These are phyloP conservation scores for Posidonia oceanica DNA, from an alignment of 116 monocot genomes.

Conservation along the genomic window DNA sequence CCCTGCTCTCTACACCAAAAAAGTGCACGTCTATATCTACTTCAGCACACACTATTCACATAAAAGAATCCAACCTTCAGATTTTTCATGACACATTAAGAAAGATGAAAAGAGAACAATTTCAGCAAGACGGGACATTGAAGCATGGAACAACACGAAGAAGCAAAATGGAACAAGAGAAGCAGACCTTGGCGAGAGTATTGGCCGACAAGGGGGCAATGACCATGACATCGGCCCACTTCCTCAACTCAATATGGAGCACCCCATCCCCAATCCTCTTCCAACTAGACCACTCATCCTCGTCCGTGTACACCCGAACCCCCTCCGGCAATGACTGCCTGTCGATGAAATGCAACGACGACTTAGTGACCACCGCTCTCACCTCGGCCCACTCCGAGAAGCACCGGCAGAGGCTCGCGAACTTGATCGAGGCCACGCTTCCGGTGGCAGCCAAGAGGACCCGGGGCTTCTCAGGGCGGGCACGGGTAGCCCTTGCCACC, in stretches of 20 bases:
- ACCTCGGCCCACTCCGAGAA: slow-evolving; percentile 87
- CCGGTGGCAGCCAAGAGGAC: slow-evolving; percentile 67
- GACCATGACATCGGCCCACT: slow-evolving; percentile 87
- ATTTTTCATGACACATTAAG: too few relatives aligned
- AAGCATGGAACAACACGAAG: neutral
- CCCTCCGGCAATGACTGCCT: slow-evolving; percentile 45
- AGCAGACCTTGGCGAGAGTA: slow-evolving; percentile 82
- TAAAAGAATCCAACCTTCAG: too few relatives aligned
- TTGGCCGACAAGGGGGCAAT: slow-evolving; percentile 91
- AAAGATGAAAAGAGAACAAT: too few relatives aligned
- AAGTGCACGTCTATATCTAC: too few relatives aligned
- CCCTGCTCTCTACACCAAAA: too few relatives aligned
- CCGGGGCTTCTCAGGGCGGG: slow-evolving; percentile 23
- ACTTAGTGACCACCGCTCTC: slow-evolving; percentile 66
- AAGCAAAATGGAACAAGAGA: neutral
- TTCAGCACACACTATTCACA: too few relatives aligned
- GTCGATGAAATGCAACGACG: slow-evolving; percentile 66
- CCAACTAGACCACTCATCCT: slow-evolving; percentile 71
- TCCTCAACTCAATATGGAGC: slow-evolving; percentile 81
- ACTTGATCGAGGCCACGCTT: slow-evolving; percentile 87
- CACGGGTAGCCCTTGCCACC: neutral
- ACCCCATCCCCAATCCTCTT: slow-evolving; percentile 76
- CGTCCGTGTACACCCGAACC: slow-evolving; percentile 53
- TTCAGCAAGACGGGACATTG: too few relatives aligned
- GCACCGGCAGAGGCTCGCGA: slow-evolving; percentile 57